Evolutionary conservation across 495 filamentous ascomycete species (phyloP).

Genomic region (Aspergillus sclerotioniger): DNA sequence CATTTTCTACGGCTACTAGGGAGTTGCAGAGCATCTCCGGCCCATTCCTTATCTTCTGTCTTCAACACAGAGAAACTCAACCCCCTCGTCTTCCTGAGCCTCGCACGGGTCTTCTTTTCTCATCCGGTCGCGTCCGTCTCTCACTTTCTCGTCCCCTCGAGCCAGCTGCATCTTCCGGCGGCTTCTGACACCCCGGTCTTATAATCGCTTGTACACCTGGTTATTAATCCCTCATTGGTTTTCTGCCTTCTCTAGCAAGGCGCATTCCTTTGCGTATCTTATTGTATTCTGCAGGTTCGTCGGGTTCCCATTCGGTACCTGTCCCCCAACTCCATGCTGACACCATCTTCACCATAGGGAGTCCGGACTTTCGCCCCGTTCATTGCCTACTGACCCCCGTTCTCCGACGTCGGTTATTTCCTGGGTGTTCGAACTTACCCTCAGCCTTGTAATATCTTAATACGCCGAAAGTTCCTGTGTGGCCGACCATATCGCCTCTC

Average conservation of each 20-base stretch:
- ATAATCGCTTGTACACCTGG: slow-evolving; percentile 15
- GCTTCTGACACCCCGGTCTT: slow-evolving; percentile 14
- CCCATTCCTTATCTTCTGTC: slow-evolving; percentile 20
- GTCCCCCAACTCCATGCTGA: slow-evolving; percentile 14
- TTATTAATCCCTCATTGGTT: slow-evolving; percentile 17
- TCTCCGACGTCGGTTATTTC: slow-evolving; percentile 17
- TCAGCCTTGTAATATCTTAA: slow-evolving; percentile 40
- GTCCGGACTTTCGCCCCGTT: slow-evolving; percentile 17
- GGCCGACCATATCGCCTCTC: slow-evolving; percentile 29
- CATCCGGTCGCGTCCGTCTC: slow-evolving; percentile 25
- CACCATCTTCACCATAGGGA: slow-evolving; percentile 14
- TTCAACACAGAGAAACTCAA: slow-evolving; percentile 17
- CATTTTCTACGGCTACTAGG: slow-evolving; percentile 26
- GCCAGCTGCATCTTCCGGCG: slow-evolving; percentile 10
- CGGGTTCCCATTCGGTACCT: background rate
- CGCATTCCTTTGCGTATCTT: slow-evolving; percentile 11
- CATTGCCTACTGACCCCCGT: slow-evolving; percentile 18
- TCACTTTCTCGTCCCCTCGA: slow-evolving; percentile 5
- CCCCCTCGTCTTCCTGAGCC: slow-evolving; percentile 8
- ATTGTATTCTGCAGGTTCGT: slow-evolving; percentile 16
- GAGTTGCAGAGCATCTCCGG: slow-evolving; percentile 49
- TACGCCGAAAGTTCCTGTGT: slow-evolving; percentile 27
- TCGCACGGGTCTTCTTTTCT: slow-evolving; percentile 10
- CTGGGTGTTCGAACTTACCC: slow-evolving; percentile 17
- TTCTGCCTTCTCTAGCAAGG: slow-evolving; percentile 16